Evolutionary conservation across 768 basidiomycete species (phyloP), one percentile per base, ranked within the genome.

Genomic region (Agaricus blazei): DNA sequence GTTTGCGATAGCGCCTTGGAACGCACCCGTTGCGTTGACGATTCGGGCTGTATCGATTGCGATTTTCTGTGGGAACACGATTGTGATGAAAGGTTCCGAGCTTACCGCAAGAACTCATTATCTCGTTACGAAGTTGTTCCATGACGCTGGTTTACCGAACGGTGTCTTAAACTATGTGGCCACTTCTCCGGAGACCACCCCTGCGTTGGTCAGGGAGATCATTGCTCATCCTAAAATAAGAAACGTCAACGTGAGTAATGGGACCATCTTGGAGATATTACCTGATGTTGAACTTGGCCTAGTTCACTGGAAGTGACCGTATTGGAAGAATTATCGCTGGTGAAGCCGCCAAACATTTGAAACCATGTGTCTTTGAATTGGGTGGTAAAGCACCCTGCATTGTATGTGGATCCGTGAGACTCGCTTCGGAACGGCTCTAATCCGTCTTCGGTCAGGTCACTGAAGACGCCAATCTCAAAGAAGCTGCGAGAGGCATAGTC

Each of bases 81-180:
- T 80, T 8, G 72, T 84, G 3, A 61, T 83, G 41, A 81, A 80
- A 56, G 72, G 74, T 12, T 81, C 81, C 0, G 82, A 83, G 58
- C 65, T 68, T 41, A 77, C 73, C 50, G 81, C 82, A 0, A 67
- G 75, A 14, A 74, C 70, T 24, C 80, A 82, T 51, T 66, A 69
- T 8, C 64, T 82, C 6, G 69, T 78, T 9, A 68, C 69, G 0
- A 78, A 82, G 53, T 59, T 79, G 1, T 71, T 84, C 24, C 68
- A 77, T 14, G 78, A 82, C 58, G 85, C 84, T 0, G 84, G 85
- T 1, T 65, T 88, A 1, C 85, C 85, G 4, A 65, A 69, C 15
- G 84, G 83, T 5, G 83, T 83, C 7, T 60, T 87, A 4, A 84
- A 86, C 59, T 77, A 75, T 60, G 60, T 86, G 12, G 74, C 78